Base-by-base conservation (phyloP, 306 rosid species). In the Parietaria judaica region DNA sequence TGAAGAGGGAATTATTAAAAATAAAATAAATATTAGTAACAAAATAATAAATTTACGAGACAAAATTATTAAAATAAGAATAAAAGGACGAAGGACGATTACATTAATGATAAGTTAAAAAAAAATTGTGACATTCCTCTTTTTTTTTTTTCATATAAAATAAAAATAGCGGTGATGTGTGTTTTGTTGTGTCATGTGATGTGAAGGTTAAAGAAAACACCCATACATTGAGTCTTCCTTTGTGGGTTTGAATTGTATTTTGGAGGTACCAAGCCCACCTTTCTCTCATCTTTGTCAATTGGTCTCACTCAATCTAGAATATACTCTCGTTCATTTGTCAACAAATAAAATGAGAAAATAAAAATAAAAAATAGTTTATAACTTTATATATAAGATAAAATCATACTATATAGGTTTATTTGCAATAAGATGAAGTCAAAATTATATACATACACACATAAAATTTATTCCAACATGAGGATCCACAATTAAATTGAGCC, bases 301-400 rank as follows among this genome's bases (percentile, higher is more conserved):
- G 76, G 82, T 78, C 84, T 71, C 75, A 37, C 81, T 77, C 54
- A 73, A 45, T 68, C 60, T 66, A 64, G 71, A 67, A 54, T 16
- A 17, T 0, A 52, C 23, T 37, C 31, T 2, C 39, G 0, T 10
- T 16, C 51, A 58, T 41, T 10, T 6, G 37, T 17, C 43, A 17
- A 6, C 34, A 43, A 13, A 43, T n/a, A 15, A 9, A 56, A 59
- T 8, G 11, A 59, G 11, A 36, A 56, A 15, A 12, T 11, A 12
- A 31, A 14, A 36, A n/a, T 10, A n/a, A n/a, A n/a, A n/a, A n/a
- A n/a, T n/a, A n/a, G n/a, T n/a, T n/a, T n/a, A n/a, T n/a, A n/a
- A n/a, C n/a, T n/a, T n/a, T 15, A 43, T 14, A 13, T 59, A 23
- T 2, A 23, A 1, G 31, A 23, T 23, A 23, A 23, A 23, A 23